Evolutionary conservation across 495 filamentous ascomycete genomes (phyloP), one percentile per base, ranked within the genome.

Genomic region (Hypoxylon rickii): DNA sequence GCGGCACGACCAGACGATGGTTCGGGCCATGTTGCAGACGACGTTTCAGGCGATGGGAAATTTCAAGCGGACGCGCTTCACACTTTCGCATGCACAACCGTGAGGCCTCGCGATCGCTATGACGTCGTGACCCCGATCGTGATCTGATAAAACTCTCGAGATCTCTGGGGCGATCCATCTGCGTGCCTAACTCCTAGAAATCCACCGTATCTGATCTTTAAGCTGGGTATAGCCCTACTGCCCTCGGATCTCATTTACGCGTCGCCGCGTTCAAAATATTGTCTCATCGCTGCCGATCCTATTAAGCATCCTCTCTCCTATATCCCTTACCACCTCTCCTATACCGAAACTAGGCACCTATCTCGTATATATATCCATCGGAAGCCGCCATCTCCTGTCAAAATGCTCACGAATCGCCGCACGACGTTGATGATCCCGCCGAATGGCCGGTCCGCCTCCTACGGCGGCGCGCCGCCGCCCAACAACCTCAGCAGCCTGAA

Each of bases 361-460:
- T 5, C 34, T 17, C 16, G 3, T 17, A 4, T 38, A 38, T 5
- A 7, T 3, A 36, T n/a, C 24, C 10, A 29, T 29, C 24, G 10
- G 4, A 4, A 29, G 4, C 24, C 4, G 13, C 20, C 45, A 13
- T 52, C 22, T n/a, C n/a, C n/a, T 31, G 2, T 3, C 47, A 63
- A 63, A 38, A 65, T 62, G 62, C 44, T 65, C n/a, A 61, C 57
- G 24, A 65, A 65, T 20, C 62, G 62, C 3, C 62, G 58, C 29
- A 53, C 62, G 2, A 65, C 62, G n/a, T 33, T 65, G 15, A 65
- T 65, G 51, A 31, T 62, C 15, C 49, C 58, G 7, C 16, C 41
- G 34, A 45, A 40, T 21, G 38, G 43, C 20, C 57, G 57, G 29
- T 36, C 61, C 15, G 33, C 43, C 1, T 37, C 37, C 17, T 41